These are phyloP conservation scores for Leccinum ochraceum DNA, from an alignment of 768 basidiomycete genomes.

Conservation along the genomic window DNA sequence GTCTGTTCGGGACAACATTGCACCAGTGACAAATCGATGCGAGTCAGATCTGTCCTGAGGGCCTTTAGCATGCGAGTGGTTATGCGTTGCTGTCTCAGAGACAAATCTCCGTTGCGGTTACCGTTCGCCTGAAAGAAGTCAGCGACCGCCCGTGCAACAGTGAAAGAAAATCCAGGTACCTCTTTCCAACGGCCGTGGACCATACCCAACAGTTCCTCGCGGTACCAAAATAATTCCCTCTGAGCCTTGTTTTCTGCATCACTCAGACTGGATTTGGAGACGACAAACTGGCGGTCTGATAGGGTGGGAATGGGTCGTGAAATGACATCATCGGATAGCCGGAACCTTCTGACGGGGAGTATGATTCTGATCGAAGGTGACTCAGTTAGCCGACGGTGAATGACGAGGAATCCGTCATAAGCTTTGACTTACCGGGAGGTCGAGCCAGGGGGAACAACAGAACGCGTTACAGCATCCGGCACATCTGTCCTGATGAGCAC, in stretches of 20 bases:
- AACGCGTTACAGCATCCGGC: conserved; percentile 43
- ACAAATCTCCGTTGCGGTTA: conserved; percentile 71
- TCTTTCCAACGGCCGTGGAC: conserved; percentile 83
- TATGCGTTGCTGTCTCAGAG: conserved; percentile 76
- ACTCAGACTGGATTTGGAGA: conserved; percentile 69
- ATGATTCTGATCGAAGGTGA: conserved; percentile 46
- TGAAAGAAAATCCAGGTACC: conserved; percentile 40
- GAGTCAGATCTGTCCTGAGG: conserved; percentile 66
- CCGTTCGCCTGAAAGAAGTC: conserved; percentile 65
- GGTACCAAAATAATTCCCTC: conserved; percentile 92
- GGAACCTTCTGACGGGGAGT: conserved; percentile 71
- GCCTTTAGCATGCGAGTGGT: conserved; percentile 78
- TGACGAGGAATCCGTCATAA: not conserved
- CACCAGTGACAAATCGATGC: conserved; percentile 55
- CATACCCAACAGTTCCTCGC: conserved; percentile 78
- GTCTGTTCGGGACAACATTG: conserved; percentile 29
- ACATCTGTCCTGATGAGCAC: conserved; percentile 36
- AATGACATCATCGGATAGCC: conserved; percentile 57
- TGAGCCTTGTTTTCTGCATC: conserved; percentile 60
- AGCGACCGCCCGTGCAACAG: not conserved
- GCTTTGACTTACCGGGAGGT: conserved; percentile 62
- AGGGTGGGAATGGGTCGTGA: conserved; percentile 78
- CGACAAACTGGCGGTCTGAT: conserved; percentile 89
- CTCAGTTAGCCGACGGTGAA: conserved; percentile 8
- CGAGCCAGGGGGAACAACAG: conserved; percentile 84